phyloP scores from a whole-genome alignment of 331 rosid genomes.

The Arachis monticola region DNA sequence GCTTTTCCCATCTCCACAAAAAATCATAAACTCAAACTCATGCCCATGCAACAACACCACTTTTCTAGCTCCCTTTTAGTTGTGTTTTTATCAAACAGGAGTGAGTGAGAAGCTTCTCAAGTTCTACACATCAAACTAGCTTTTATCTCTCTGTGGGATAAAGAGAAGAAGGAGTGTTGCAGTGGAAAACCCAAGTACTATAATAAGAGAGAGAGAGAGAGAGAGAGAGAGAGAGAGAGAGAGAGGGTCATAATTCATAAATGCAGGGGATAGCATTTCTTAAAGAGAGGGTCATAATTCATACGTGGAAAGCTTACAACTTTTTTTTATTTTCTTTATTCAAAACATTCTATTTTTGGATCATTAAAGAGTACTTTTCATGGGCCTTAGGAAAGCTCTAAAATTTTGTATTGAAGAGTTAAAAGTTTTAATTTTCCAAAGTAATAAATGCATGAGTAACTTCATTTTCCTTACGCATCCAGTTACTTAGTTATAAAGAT shows the following conservation, averaged over 20 bases:
- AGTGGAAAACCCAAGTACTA: conserved; percentile 30
- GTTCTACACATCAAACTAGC: neutral
- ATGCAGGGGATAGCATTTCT: conserved; percentile 14
- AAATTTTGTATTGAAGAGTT: too few species aligned
- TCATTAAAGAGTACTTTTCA: too few species aligned
- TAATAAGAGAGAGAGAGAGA: neutral
- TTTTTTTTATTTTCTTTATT: too few species aligned
- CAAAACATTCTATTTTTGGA: too few species aligned
- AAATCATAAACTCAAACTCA: conserved; percentile 5
- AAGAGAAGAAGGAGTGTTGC: conserved; percentile 28
- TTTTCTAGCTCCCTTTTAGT: neutral
- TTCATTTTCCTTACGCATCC: too few species aligned
- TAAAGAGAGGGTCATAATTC: too few species aligned
- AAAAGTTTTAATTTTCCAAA: too few species aligned
- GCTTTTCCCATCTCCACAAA: conserved; percentile 50
- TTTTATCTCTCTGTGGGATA: neutral
- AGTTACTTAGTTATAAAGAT: too few species aligned
- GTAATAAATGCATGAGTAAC: too few species aligned
- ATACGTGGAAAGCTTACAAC: too few species aligned
- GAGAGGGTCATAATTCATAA: conserved; percentile 39
- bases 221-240: neutral
- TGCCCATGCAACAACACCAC: conserved; percentile 14
- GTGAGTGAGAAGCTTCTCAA: neutral
- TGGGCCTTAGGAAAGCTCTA: too few species aligned
- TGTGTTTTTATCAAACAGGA: neutral